These are phyloP conservation scores for Didymella pomorum DNA, from an alignment of 2,329 filamentous ascomycete species.

Conservation along the genomic window DNA sequence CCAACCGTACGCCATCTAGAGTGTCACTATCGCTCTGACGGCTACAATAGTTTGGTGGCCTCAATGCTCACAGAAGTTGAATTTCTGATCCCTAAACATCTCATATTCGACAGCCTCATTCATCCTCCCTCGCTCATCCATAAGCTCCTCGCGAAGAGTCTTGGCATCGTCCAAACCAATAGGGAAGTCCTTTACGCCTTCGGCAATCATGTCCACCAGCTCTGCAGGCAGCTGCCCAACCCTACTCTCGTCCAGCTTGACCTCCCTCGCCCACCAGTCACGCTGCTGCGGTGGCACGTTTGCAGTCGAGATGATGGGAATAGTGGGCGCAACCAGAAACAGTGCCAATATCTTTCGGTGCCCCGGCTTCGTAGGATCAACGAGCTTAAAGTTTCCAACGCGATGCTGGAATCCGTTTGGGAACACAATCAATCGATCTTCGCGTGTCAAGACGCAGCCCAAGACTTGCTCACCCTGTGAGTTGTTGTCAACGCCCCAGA, in stretches of 20 bases:
- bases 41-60: too few relatives aligned
- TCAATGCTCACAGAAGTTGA: conserved; percentile 30
- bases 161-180: conserved; percentile 30
- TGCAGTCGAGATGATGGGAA: conserved; percentile 59
- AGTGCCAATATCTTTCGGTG: conserved; percentile 65
- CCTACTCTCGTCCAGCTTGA: conserved; percentile 4
- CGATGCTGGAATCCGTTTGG: conserved; percentile 54
- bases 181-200: conserved; percentile 22
- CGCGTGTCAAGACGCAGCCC: conserved; percentile 57
- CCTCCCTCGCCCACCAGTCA: conserved; percentile 49
- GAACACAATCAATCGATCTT: conserved; percentile 62
- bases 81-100: conserved; percentile 5
- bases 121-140: conserved; percentile 22
- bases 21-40: too few relatives aligned
- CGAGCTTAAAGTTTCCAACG: conserved; percentile 55
- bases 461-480: conserved; percentile 49
- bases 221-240: conserved; percentile 22
- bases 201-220: conserved; percentile 20
- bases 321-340: conserved; percentile 65
- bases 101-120: conserved; percentile 11
- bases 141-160: conserved; percentile 23
- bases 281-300: conserved; percentile 61
- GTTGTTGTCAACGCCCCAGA: conserved; percentile 8
- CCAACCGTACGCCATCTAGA: too few relatives aligned
- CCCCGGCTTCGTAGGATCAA: conserved; percentile 59